These are phyloP conservation scores for Iris macrosiphon DNA, from an alignment of 106 monocot species.

Conservation along the genomic window DNA sequence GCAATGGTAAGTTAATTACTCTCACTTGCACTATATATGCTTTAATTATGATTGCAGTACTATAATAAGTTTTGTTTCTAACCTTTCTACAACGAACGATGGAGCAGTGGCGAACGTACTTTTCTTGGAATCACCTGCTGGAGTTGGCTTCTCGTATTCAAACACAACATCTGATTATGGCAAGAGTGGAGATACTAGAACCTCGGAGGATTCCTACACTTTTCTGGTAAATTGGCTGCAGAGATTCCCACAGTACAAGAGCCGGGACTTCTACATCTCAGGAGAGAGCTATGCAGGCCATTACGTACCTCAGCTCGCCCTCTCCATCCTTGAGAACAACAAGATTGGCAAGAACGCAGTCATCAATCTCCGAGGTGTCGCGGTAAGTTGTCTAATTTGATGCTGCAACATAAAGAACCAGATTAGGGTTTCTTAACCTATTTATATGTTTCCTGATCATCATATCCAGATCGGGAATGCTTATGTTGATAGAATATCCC, in stretches of 20 bases:
- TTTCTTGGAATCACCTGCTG: constrained; percentile 6
- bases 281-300: constrained; percentile 65
- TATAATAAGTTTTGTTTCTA: too few species aligned
- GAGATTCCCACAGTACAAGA: constrained; percentile 40
- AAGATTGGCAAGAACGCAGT: not conserved
- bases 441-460: not conserved
- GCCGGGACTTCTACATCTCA: constrained; percentile 31
- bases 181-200: constrained; percentile 1
- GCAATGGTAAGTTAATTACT: constrained; percentile 29
- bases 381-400: constrained; percentile 5
- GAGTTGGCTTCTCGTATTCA: constrained; percentile 7
- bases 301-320: constrained; percentile 43
- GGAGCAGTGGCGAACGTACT: constrained; percentile 46
- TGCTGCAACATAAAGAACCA: not conserved
- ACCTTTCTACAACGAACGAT: too few species aligned
- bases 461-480: constrained; percentile 52
- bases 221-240: constrained; percentile 45
- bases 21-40: too few species aligned
- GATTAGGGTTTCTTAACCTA: not conserved
- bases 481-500: constrained; percentile 7
- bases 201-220: constrained; percentile 6
- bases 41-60: too few species aligned
- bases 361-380: constrained; percentile 42
- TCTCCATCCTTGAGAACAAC: constrained; percentile 19
- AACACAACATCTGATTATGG: not conserved